Base-by-base conservation (phyloP, 2,329 filamentous ascomycete species). In the Colletotrichum musicola region DNA sequence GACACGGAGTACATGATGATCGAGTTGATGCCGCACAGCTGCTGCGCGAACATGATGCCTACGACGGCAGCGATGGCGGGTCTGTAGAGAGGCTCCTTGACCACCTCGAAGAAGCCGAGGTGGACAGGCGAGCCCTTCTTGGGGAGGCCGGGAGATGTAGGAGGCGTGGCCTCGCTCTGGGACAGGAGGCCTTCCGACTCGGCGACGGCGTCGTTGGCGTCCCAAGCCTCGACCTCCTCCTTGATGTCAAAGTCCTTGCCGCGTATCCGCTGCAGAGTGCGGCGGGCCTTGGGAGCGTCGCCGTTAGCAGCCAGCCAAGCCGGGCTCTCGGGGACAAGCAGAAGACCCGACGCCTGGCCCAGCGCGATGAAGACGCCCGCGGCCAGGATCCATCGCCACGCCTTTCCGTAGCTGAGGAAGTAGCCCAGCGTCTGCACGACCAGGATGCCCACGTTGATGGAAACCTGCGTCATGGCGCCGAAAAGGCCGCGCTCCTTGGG, bases 1-100 rank as follows among this genome's bases (percentile, higher is more conserved):
- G 93, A 94, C 6, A 98, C 96, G 2, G 95, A 97, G 80, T 99
- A 99, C 95, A 99, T 98, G 81, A 98, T 92, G 76, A 98, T 95
- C 67, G 92, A 95, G 86, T 99, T 98, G 82, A 98, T 95, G 54
- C 94, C 95, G 67, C 93, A 95, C 44, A 98, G 85, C 78, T 99
- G 96, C 78, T 98, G 96, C 1, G 93, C 92, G 67, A 95, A 86
- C 95, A 98, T 98, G 73, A 97, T 91, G 1, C 93, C 94, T 13
- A 97, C 87, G 4, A 97, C 93, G 4, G 95, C 94, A 68, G 96
- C 85, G 62, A 97, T 90, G 60, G 92, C 92, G 0, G 89, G 90
- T 3, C 91, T 88, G 74, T 93, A 92, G 9, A 88, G 82, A 0
- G 90, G 86, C 73, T 95, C 88, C 25, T 82, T 85, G 46, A 94